A percentile compares a stretch with the other conserved stretches of the same genome.
Evolutionary conservation across 2,329 filamentous ascomycete genomes (phyloP).

Genomic region (Penicillium corylophilum): DNA sequence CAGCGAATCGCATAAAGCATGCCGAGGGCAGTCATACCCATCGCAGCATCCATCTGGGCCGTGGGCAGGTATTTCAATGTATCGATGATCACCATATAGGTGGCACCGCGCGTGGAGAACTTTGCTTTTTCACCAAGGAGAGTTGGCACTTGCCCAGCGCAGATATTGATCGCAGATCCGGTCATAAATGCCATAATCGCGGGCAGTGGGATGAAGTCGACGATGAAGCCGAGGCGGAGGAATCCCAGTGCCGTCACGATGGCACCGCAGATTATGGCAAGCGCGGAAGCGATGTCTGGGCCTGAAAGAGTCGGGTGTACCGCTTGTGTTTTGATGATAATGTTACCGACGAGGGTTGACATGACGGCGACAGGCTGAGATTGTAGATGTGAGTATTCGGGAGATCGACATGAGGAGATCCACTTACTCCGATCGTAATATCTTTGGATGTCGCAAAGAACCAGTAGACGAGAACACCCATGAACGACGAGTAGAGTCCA

Average conservation of each 20-base stretch:
- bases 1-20: not conserved
- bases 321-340: not conserved
- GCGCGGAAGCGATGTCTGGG: not conserved
- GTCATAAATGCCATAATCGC: constrained; percentile 10
- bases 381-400: not conserved
- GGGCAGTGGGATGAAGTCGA: constrained; percentile 8
- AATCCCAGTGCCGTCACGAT: constrained; percentile 76
- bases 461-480: constrained; percentile 94
- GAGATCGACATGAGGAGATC: not conserved
- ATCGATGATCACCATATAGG: not conserved
- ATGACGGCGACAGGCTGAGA: not conserved
- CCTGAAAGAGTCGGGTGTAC: not conserved
- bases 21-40: not conserved
- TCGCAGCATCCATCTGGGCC: not conserved
- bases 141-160: constrained; percentile 5
- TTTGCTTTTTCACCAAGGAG: not conserved
- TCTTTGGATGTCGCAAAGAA: constrained; percentile 98
- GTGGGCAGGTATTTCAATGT: not conserved
- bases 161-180: constrained; percentile 9
- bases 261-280: constrained; percentile 24
- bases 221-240: constrained; percentile 62
- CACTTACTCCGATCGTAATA: constrained; percentile 86
- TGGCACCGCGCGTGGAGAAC: not conserved
- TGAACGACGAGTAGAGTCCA: constrained; percentile 92
- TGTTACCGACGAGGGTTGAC: not conserved